These are phyloP conservation scores for Apocynum venetum DNA, from an alignment of 257 asterid species.

Conservation along the genomic window DNA sequence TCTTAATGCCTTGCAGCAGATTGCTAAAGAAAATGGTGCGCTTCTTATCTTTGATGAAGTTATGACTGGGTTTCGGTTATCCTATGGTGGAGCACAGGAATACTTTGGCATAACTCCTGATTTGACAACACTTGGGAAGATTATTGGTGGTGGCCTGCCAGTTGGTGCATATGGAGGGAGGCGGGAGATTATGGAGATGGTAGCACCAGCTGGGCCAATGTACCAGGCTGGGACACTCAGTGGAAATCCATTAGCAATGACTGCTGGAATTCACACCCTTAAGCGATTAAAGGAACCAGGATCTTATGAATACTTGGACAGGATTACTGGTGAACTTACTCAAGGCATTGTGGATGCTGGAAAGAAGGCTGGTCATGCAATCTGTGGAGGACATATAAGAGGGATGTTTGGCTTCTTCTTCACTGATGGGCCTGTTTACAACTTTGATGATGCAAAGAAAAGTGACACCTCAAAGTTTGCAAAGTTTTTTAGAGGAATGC, in stretches of 20 bases:
- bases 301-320: constrained; percentile 67
- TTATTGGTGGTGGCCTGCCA: constrained; percentile 96
- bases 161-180: constrained; percentile 99
- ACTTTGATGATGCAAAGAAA: constrained; percentile 89
- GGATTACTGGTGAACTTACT: constrained; percentile 64
- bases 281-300: constrained; percentile 69
- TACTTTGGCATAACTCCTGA: constrained; percentile 88
- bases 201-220: constrained; percentile 99
- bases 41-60: constrained; percentile 93
- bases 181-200: constrained; percentile 97
- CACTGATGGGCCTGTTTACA: constrained; percentile 72
- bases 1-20: constrained; percentile 46
- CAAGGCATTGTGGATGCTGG: constrained; percentile 75
- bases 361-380: constrained; percentile 87
- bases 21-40: constrained; percentile 59
- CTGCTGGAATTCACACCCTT: constrained; percentile 96
- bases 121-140: constrained; percentile 94
- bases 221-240: constrained; percentile 97
- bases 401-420: constrained; percentile 98
- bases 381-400: constrained; percentile 73
- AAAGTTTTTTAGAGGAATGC: constrained; percentile 74
- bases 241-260: constrained; percentile 98
- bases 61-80: constrained; percentile 87
- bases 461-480: constrained; percentile 80
- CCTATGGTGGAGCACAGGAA: constrained; percentile 99